Percentiles rank a stretch among this genome's conserved stretches.
Conservation (phyloP, 441 rosid genomes). For the Brassica hybrid region DNA sequence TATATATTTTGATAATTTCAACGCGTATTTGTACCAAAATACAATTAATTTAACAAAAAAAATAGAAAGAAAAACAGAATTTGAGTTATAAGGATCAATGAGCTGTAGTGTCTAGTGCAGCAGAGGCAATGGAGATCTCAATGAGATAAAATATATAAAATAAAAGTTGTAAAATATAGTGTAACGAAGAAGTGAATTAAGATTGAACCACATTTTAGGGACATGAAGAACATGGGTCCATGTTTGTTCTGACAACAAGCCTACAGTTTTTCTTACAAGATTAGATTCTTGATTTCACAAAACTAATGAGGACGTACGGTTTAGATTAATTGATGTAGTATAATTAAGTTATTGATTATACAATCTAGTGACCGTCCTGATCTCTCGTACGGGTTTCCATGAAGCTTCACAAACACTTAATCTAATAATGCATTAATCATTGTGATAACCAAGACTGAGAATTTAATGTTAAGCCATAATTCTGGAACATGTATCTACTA, state of each 20-base stretch:
- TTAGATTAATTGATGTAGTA: slow-evolving; percentile 4
- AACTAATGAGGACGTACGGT: slow-evolving; percentile 36
- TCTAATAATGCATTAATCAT: slow-evolving; percentile 21
- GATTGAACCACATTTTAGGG: slow-evolving; percentile 44
- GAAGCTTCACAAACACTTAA: slow-evolving; percentile 44
- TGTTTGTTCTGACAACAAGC: slow-evolving; percentile 49
- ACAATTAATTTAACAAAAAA: slow-evolving; percentile 17
- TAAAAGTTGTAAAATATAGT: not conserved
- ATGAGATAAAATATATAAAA: slow-evolving; percentile 32
- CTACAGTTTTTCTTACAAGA: slow-evolving; percentile 44
- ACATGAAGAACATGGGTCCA: slow-evolving; percentile 50
- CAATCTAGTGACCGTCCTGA: slow-evolving; percentile 47
- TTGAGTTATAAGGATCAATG: slow-evolving; percentile 36
- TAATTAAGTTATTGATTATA: slow-evolving; percentile 27
- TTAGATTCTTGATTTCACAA: slow-evolving; percentile 40
- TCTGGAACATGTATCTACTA: no score
- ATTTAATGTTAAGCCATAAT: not conserved
- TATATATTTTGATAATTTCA: slow-evolving; percentile 5
- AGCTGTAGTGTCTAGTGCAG: slow-evolving; percentile 58
- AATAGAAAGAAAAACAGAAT: not conserved
- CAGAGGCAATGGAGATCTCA: slow-evolving; percentile 49
- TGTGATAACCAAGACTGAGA: not conserved
- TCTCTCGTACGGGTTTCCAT: slow-evolving; percentile 41
- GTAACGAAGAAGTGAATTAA: slow-evolving; percentile 42
- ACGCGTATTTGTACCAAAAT: slow-evolving; percentile 5